Evolutionary conservation across 169 alveolate species (phyloP), one percentile per base, ranked within the genome.

Genomic region (Amoebophrya sp.): DNA sequence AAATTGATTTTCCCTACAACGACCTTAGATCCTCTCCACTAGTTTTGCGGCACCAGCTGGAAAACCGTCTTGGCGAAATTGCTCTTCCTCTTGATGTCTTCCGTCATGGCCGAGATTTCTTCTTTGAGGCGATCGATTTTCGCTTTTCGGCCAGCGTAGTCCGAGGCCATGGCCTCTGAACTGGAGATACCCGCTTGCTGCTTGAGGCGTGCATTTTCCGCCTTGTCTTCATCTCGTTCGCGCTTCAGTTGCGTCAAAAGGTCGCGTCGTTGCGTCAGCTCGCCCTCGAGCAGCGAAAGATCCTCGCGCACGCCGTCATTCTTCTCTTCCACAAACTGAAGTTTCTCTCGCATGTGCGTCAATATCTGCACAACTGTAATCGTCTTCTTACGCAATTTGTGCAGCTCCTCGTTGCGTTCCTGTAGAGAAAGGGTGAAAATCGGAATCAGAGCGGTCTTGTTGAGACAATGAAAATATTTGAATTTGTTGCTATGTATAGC

Each of bases 371-470:
- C 65, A 6, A 47, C 65, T 18, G 65, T 47, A 47, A 47, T 47
- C 29, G 65, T 47, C 18, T 47, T 47, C 65, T 47, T 65, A 2
- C 89, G 18, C 40, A 96, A 95, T 93, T 97, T 97, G 90, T 96
- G 97, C 0, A 96, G 94, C 93, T 97, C 98, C 93, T 97, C 99
- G 93, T 96, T 97, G 93, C 98, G 95, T 93, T 97, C 98, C 91
- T 96, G 65, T 47, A 18, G 65, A 12, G 65, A 47, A 18, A 12
- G 65, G 65, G 65, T 47, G n/a, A n/a, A n/a, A n/a, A n/a, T n/a
- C n/a, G n/a, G n/a, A n/a, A n/a, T n/a, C n/a, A n/a, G n/a, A n/a
- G n/a, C n/a, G n/a, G n/a, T n/a, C n/a, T n/a, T n/a, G n/a, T n/a
- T n/a, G n/a, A n/a, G n/a, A n/a, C n/a, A n/a, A n/a, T n/a, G n/a